phyloP scores from a whole-genome alignment of 352 stramenopile species.

The Phytophthora tubulina region DNA sequence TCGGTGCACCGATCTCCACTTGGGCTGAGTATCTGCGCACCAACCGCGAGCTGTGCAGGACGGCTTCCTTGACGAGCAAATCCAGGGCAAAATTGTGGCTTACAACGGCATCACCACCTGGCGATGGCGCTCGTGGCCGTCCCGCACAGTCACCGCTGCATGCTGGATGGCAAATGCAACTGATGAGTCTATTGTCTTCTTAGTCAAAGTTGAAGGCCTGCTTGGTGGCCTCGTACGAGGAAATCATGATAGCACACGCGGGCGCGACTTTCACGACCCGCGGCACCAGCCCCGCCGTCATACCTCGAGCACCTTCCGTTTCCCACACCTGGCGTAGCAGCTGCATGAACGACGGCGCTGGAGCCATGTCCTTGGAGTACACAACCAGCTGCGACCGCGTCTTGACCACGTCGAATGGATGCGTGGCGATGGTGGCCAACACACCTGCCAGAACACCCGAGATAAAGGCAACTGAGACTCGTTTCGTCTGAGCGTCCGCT shows the following conservation, averaged over 20 bases:
- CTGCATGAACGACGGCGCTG: conserved; percentile 41
- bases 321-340: conserved; percentile 64
- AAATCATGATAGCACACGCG: conserved; percentile 86
- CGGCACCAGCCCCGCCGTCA: conserved; percentile 61
- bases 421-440: conserved; percentile 91
- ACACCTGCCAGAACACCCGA: conserved; percentile 83
- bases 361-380: conserved; percentile 46
- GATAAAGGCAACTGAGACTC: conserved; percentile 80
- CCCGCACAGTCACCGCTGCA: not conserved
- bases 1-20: conserved; percentile 13
- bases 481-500: conserved; percentile 40
- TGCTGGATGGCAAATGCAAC: not conserved
- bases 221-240: conserved; percentile 77
- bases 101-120: conserved; percentile 9
- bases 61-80: conserved; percentile 38
- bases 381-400: conserved; percentile 84
- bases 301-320: conserved; percentile 49
- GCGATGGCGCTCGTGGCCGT: not conserved
- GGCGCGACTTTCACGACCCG: conserved; percentile 79
- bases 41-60: not conserved
- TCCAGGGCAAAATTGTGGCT: conserved; percentile 37
- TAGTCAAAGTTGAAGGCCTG: conserved; percentile 56
- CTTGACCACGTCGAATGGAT: conserved; percentile 97
- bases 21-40: conserved; percentile 12
- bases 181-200: conserved; percentile 21